Conservation (phyloP, 1,284 basidiomycete species). For the Leccinum fallax region DNA sequence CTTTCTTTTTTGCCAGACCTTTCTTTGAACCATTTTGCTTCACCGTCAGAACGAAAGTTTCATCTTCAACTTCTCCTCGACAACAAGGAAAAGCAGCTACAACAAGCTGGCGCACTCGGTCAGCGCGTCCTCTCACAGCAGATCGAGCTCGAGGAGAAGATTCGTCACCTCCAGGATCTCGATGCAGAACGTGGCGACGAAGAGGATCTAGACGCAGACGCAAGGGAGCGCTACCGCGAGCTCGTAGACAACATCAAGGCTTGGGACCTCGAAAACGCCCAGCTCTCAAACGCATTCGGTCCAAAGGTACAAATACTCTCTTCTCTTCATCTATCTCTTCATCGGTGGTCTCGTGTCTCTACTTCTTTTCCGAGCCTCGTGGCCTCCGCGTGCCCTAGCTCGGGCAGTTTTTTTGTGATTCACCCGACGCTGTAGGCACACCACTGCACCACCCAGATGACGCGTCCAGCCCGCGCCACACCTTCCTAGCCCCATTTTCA, state of each 20-base stretch:
- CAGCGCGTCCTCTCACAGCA: conserved; percentile 90
- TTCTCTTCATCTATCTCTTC: background rate
- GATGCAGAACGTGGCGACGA: conserved; percentile 62
- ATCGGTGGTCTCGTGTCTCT: conserved; percentile 2
- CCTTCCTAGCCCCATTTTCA: conserved; percentile 2
- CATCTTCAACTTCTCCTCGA: conserved; percentile 83
- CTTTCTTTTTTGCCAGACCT: conserved; percentile 30
- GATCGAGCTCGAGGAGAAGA: conserved; percentile 86
- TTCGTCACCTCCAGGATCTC: conserved; percentile 75
- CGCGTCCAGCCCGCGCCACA: conserved; percentile 3
- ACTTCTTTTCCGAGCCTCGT: conserved; percentile 25
- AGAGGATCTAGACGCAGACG: conserved; percentile 63
- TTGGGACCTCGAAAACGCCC: conserved; percentile 87
- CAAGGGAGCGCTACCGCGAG: conserved; percentile 72
- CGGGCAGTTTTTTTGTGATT: background rate
- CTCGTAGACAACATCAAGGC: conserved; percentile 73
- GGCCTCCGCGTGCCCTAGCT: conserved; percentile 6
- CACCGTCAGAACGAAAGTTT: conserved; percentile 66
- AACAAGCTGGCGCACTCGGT: conserved; percentile 87
- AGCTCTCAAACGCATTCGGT: conserved; percentile 73
- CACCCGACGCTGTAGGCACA: background rate
- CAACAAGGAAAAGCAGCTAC: conserved; percentile 87
- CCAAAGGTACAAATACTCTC: conserved; percentile 53
- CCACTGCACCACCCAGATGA: background rate
- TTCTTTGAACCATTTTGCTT: conserved; percentile 40